A percentile compares a stretch with the other conserved stretches of the same genome.
phyloP scores from a whole-genome alignment of 2,329 filamentous ascomycete species.

The Scedosporium apiospermum region DNA sequence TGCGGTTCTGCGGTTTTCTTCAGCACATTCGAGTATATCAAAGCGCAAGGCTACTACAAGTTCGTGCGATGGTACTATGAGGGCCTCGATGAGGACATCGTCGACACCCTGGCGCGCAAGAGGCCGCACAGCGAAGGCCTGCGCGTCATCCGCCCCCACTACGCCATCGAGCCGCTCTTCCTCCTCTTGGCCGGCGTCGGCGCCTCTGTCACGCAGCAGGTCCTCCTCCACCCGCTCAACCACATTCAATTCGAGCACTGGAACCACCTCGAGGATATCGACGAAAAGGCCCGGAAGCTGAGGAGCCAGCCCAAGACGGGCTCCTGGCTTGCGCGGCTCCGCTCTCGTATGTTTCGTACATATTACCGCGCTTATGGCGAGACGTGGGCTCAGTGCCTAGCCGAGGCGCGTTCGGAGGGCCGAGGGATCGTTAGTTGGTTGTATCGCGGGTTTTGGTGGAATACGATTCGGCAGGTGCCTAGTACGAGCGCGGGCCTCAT shows the following conservation, averaged over 20 bases:
- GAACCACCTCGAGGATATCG: constrained; percentile 62
- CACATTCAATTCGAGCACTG: constrained; percentile 66
- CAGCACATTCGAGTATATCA: constrained; percentile 65
- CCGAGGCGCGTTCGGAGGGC: constrained; percentile 45
- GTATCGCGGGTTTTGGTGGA: constrained; percentile 64
- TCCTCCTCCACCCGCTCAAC: constrained; percentile 60
- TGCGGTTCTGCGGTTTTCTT: constrained; percentile 65
- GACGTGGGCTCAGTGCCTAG: constrained; percentile 51
- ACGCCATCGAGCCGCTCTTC: constrained; percentile 64
- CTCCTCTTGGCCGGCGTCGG: constrained; percentile 58
- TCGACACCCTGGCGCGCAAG: constrained; percentile 36
- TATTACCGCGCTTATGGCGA: constrained; percentile 66
- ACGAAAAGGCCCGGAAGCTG: constrained; percentile 45
- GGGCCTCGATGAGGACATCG: constrained; percentile 39
- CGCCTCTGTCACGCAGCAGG: constrained; percentile 59
- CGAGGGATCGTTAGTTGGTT: constrained; percentile 53
- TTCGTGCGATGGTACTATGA: constrained; percentile 66
- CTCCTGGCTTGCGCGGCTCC: constrained; percentile 15
- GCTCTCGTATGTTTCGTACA: constrained; percentile 46
- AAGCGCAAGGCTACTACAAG: constrained; percentile 60
- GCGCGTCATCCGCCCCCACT: constrained; percentile 61
- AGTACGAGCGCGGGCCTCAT: constrained; percentile 70
- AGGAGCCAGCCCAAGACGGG: constrained; percentile 12
- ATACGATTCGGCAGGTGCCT: constrained; percentile 63
- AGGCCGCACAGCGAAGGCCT: constrained; percentile 14